phyloP scores from a whole-genome alignment of 371 early-diverging fungal species.

The Apophysomyces trapeziformis region DNA sequence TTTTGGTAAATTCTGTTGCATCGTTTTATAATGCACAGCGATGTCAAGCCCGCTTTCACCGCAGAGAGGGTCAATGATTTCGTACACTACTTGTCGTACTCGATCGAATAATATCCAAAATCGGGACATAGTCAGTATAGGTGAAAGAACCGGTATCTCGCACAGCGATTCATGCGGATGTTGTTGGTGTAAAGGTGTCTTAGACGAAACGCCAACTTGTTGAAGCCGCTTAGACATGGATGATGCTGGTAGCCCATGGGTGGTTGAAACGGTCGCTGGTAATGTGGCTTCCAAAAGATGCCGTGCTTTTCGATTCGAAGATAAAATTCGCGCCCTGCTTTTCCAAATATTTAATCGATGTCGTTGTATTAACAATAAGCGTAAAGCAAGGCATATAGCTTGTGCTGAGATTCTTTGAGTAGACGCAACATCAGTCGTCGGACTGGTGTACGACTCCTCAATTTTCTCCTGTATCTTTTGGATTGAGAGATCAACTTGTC shows the following conservation, averaged over 20 bases:
- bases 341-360: constrained; percentile 48
- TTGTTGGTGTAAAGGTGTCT: background rate
- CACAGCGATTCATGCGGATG: constrained; percentile 4
- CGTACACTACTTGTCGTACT: constrained; percentile 40
- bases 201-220: constrained; percentile 2
- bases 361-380: constrained; percentile 44
- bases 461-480: constrained; percentile 19
- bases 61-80: constrained; percentile 34
- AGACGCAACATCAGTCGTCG: background rate
- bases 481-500: constrained; percentile 55
- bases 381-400: constrained; percentile 37
- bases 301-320: constrained; percentile 35
- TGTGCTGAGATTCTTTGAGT: constrained; percentile 31
- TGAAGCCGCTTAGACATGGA: constrained; percentile 12
- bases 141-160: constrained; percentile 37
- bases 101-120: constrained; percentile 53
- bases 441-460: background rate
- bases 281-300: constrained; percentile 21
- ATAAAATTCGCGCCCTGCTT: constrained; percentile 33
- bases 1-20: constrained; percentile 4
- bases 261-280: constrained; percentile 7
- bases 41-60: constrained; percentile 37
- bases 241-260: background rate
- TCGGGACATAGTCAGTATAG: constrained; percentile 39
- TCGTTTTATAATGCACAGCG: constrained; percentile 41